Evolutionary conservation across 192 early-diverging fungal genomes (phyloP).

Genomic region (Rhizoclosmatium sp.): DNA sequence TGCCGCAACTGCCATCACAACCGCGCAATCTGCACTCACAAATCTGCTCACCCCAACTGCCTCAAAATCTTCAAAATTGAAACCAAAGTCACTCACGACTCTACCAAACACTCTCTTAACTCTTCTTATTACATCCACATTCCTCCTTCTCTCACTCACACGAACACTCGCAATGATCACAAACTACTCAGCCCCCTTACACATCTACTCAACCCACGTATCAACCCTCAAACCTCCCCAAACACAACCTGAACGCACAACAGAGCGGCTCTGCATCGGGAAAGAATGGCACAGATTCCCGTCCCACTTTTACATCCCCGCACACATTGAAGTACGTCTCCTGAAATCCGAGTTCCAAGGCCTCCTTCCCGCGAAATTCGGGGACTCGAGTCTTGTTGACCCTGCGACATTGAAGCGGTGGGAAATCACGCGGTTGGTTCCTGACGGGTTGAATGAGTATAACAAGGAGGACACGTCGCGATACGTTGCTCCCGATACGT

Average conservation of each 20-base stretch:
- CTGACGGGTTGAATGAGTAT: slow-evolving; percentile 68
- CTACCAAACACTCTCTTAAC: background rate
- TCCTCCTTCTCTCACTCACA: slow-evolving; percentile 66
- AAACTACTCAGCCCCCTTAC: slow-evolving; percentile 81
- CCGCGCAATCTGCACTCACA: background rate
- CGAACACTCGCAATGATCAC: slow-evolving; percentile 71
- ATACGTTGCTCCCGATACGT: slow-evolving; percentile 61
- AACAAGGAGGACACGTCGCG: slow-evolving; percentile 68
- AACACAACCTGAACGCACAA: background rate
- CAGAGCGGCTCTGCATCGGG: slow-evolving; percentile 78
- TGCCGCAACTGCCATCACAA: slow-evolving; percentile 63
- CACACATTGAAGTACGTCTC: slow-evolving; percentile 68
- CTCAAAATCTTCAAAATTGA: background rate
- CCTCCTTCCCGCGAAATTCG: slow-evolving; percentile 84
- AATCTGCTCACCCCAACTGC: background rate
- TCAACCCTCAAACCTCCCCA: slow-evolving; percentile 35
- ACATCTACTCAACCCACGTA: slow-evolving; percentile 51
- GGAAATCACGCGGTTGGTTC: slow-evolving; percentile 47
- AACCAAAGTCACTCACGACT: background rate
- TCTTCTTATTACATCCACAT: slow-evolving; percentile 13
- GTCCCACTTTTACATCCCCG: slow-evolving; percentile 87
- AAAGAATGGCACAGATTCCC: slow-evolving; percentile 97
- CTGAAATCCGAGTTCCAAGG: slow-evolving; percentile 77
- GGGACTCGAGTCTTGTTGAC: slow-evolving; percentile 45
- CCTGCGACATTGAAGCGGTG: background rate